Base-by-base conservation (phyloP, 495 filamentous ascomycete genomes). In the Penicillium silybi region DNA sequence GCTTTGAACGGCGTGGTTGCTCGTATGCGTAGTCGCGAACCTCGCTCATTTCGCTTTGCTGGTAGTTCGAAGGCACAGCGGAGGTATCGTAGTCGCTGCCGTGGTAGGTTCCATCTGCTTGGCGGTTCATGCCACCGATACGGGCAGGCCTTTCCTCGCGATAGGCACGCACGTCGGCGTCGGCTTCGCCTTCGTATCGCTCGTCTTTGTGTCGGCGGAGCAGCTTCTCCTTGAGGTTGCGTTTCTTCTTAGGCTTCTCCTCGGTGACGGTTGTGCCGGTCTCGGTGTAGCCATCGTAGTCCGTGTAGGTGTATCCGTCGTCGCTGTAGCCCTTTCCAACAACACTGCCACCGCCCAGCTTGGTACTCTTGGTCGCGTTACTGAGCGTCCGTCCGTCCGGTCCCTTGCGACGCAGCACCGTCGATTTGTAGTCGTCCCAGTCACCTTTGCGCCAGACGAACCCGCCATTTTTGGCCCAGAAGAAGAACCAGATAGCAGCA, bases 401-500 rank as follows among this genome's bases (percentile, higher is more conserved):
- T 0, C 90, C 91, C 67, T 89, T 92, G 46, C 92, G 86, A 26
- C 93, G 85, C n/a, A 97, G 73, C 10, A 98, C 95, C 0, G 95
- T 97, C 4, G 87, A 87, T 66, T 97, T 97, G 81, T 98, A 98
- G 57, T 98, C 93, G 1, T 96, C 92, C 93, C 93, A 98, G 69
- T 98, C 93, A 43, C 81, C 76, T 50, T 90, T 73, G 16, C 78
- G 79, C 78, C 88, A 98, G 50, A 85, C 70, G 73, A 97, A 97
- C 2, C 93, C 95, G 58, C 92, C 95, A 64, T 97, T 93, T 71
- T 87, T 90, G 47, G 91, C 90, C 87, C 87, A 95, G 81, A 97
- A 95, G 79, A 97, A 98, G 75, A 97, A 96, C 93, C 93, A 98
- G 54, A 97, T 88, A 18, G 71, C 77, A 0, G 78, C 81, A 18